A percentile compares a stretch with the other conserved stretches of the same genome.
These are phyloP conservation scores for Claviceps sp. DNA, from an alignment of 2,329 filamentous ascomycete genomes.

Conservation along the genomic window DNA sequence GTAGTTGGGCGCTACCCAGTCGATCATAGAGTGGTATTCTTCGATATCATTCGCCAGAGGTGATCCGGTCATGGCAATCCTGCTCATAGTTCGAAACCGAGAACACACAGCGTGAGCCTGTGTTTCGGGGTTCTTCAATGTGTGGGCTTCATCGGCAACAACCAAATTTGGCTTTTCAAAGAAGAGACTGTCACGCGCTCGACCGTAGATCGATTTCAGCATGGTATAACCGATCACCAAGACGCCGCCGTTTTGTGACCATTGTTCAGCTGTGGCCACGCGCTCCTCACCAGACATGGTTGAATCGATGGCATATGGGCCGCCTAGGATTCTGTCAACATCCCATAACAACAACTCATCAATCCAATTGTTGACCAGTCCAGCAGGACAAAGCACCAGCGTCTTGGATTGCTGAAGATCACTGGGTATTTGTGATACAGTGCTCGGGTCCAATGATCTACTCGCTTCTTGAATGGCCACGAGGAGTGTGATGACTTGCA, in stretches of 20 bases:
- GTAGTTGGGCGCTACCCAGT: conserved; percentile 74
- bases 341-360: conserved; percentile 66
- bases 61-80: conserved; percentile 77
- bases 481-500: conserved; percentile 80
- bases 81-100: conserved; percentile 50
- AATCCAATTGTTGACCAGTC: conserved; percentile 68
- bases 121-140: conserved; percentile 52
- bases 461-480: conserved; percentile 57
- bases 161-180: conserved; percentile 54
- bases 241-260: conserved; percentile 55
- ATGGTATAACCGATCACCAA: conserved; percentile 65
- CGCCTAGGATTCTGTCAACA: conserved; percentile 39
- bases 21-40: conserved; percentile 78
- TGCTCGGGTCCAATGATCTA: conserved; percentile 38
- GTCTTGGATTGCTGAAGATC: conserved; percentile 49
- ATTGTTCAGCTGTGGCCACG: conserved; percentile 34
- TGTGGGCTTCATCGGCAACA: conserved; percentile 75
- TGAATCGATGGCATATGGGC: conserved; percentile 41
- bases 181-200: conserved; percentile 33
- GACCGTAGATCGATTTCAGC: conserved; percentile 33
- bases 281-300: conserved; percentile 24
- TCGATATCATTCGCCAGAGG: conserved; percentile 72
- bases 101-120: conserved; percentile 39
- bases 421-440: conserved; percentile 54
- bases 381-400: conserved; percentile 62